These are phyloP conservation scores for Lecanicillium sp. DNA, from an alignment of 2,329 filamentous ascomycete genomes.

Conservation along the genomic window DNA sequence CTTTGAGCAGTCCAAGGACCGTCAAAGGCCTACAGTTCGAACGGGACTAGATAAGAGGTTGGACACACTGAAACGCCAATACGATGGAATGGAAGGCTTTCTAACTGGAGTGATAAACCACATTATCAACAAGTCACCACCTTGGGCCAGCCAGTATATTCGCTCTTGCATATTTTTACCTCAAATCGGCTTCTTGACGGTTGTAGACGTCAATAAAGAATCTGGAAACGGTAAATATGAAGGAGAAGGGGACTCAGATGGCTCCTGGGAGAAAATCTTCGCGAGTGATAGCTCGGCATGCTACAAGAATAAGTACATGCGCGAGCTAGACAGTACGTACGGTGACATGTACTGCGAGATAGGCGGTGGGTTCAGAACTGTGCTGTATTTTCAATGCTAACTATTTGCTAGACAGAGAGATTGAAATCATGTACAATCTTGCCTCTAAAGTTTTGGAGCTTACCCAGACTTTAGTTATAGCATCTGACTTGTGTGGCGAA, in stretches of 20 bases:
- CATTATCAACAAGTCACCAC: constrained; percentile 56
- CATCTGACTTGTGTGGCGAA: constrained; percentile 78
- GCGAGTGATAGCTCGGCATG: constrained; percentile 62
- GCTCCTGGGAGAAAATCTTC: constrained; percentile 73
- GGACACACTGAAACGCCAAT: constrained; percentile 68
- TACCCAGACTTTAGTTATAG: constrained; percentile 54
- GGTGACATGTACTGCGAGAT: constrained; percentile 84
- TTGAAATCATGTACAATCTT: constrained; percentile 76
- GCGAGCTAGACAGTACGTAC: constrained; percentile 68
- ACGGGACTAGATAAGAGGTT: constrained; percentile 64
- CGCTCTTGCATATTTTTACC: constrained; percentile 83
- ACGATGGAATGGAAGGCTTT: constrained; percentile 68
- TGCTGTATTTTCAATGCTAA: constrained; percentile 12
- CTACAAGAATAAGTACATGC: constrained; percentile 81
- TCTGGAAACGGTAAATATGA: constrained; percentile 54
- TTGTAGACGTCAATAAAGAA: constrained; percentile 46
- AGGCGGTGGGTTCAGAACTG: constrained; percentile 47
- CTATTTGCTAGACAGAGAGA: constrained; percentile 60
- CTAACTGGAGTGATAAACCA: constrained; percentile 58
- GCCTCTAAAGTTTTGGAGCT: constrained; percentile 62
- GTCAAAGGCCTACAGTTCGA: constrained; percentile 64
- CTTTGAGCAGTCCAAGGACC: constrained; percentile 65
- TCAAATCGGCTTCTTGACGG: constrained; percentile 82
- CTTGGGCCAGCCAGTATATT: constrained; percentile 42
- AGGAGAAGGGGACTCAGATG: constrained; percentile 46